Conservation (phyloP, 1,284 basidiomycete genomes). For the Ceratobasidium sp. region DNA sequence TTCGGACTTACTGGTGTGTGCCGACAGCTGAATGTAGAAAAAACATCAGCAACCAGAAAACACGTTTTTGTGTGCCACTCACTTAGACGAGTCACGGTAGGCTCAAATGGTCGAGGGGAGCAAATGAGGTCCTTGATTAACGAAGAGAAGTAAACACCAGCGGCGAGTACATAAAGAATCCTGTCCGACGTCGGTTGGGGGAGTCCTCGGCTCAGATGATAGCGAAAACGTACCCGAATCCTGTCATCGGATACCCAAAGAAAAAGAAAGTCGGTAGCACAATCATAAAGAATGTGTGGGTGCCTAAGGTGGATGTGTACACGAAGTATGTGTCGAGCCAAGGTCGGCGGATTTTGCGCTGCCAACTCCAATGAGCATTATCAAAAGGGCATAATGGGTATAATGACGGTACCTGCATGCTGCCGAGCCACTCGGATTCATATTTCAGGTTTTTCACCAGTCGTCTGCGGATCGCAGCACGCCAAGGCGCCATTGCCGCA, state of each 20-base stretch:
- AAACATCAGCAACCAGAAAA: background rate
- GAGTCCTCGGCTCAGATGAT: constrained; percentile 4
- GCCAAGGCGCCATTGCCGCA: constrained; percentile 71
- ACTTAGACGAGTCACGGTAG: constrained; percentile 90
- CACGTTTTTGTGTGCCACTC: constrained; percentile 53
- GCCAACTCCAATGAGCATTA: background rate
- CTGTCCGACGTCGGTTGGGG: constrained; percentile 56
- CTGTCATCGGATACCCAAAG: constrained; percentile 79
- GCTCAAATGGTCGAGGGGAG: constrained; percentile 89
- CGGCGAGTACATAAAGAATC: constrained; percentile 75
- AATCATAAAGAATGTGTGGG: constrained; percentile 96
- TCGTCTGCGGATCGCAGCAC: constrained; percentile 68
- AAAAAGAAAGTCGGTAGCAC: constrained; percentile 88
- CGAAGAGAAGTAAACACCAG: constrained; percentile 86
- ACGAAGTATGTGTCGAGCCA: constrained; percentile 90
- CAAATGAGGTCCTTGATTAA: constrained; percentile 92
- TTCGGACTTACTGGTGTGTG: constrained; percentile 66
- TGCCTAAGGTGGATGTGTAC: constrained; percentile 88
- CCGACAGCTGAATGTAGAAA: constrained; percentile 70
- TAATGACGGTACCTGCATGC: constrained; percentile 69
- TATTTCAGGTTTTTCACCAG: constrained; percentile 69
- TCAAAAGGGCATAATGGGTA: background rate
- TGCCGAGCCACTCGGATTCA: constrained; percentile 75
- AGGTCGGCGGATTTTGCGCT: constrained; percentile 71
- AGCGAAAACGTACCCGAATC: constrained; percentile 69